Evolutionary conservation across 2,329 filamentous ascomycete species (phyloP).

Genomic region (Fusarium dlaminii): DNA sequence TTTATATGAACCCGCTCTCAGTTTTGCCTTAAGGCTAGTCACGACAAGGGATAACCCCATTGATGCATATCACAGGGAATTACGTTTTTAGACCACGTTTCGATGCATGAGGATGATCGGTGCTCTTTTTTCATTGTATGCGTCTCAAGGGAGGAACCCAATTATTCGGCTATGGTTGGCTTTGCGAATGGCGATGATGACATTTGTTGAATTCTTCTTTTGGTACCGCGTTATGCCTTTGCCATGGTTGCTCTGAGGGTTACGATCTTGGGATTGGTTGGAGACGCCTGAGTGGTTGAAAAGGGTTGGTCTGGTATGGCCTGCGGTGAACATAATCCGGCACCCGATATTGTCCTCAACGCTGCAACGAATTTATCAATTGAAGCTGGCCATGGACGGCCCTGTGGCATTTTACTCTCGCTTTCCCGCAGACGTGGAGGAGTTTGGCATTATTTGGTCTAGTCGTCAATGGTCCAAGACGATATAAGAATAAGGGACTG

Average conservation of each 20-base stretch:
- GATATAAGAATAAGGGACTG: slow-evolving; percentile 37
- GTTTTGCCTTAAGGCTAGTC: slow-evolving; percentile 42
- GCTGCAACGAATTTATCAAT: slow-evolving; percentile 43
- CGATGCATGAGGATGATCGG: slow-evolving; percentile 60
- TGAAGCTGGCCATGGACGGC: slow-evolving; percentile 41
- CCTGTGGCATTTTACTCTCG: slow-evolving; percentile 41
- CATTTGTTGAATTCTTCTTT: slow-evolving; percentile 37
- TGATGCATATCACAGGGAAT: slow-evolving; percentile 51
- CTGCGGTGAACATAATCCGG: slow-evolving; percentile 30
- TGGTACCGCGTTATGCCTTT: slow-evolving; percentile 36
- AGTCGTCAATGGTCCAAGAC: slow-evolving; percentile 35
- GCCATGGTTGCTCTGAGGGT: slow-evolving; percentile 36
- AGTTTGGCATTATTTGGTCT: slow-evolving; percentile 34
- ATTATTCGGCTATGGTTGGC: slow-evolving; percentile 40
- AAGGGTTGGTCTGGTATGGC: slow-evolving; percentile 32
- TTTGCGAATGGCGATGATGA: slow-evolving; percentile 38
- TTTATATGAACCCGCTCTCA: slow-evolving; percentile 40
- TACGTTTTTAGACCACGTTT: slow-evolving; percentile 59
- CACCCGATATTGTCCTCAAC: slow-evolving; percentile 39
- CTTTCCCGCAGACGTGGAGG: slow-evolving; percentile 38
- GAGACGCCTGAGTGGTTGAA: slow-evolving; percentile 38
- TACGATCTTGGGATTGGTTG: slow-evolving; percentile 29
- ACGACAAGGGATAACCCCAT: slow-evolving; percentile 44
- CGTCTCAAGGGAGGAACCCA: slow-evolving; percentile 43
- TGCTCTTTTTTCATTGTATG: slow-evolving; percentile 52